Conservation (phyloP, 768 basidiomycete species). For the Dacryopinax primogenitus region DNA sequence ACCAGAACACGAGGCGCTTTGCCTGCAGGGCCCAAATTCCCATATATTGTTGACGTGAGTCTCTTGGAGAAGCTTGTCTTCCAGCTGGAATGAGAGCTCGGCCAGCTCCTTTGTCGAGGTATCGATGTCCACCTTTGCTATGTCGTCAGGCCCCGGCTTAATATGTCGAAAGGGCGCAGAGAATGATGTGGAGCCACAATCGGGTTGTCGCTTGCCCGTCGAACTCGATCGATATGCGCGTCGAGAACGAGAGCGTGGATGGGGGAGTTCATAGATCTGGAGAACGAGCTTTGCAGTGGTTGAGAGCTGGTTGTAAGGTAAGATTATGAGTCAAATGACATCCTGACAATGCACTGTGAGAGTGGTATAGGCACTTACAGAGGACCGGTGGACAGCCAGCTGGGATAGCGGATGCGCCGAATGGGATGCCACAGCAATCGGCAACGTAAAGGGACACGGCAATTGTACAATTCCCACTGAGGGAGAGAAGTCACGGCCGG, state of each 20-base stretch:
- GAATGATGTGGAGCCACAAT: background rate
- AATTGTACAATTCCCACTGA: background rate
- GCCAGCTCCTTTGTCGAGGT: conserved; percentile 6
- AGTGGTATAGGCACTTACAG: background rate
- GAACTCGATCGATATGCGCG: background rate
- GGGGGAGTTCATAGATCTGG: background rate
- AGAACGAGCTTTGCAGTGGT: background rate
- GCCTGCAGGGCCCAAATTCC: background rate
- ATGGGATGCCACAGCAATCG: conserved; percentile 1
- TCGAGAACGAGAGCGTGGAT: background rate
- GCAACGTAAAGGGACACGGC: background rate
- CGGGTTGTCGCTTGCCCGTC: background rate
- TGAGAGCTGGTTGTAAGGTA: background rate
- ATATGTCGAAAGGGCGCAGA: background rate
- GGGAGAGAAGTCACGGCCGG: background rate
- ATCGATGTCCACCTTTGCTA: conserved; percentile 8
- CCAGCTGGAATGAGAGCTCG: conserved; percentile 2
- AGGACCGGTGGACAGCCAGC: conserved; percentile 9
- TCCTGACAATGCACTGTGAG: background rate
- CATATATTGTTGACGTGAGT: background rate
- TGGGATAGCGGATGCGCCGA: conserved; percentile 2
- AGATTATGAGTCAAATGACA: background rate
- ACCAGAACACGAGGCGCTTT: background rate
- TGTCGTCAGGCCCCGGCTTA: background rate
- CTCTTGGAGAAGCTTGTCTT: background rate